These are phyloP conservation scores for Corniculantispora saksenae DNA, from an alignment of 2,329 filamentous ascomycete genomes.

Conservation along the genomic window DNA sequence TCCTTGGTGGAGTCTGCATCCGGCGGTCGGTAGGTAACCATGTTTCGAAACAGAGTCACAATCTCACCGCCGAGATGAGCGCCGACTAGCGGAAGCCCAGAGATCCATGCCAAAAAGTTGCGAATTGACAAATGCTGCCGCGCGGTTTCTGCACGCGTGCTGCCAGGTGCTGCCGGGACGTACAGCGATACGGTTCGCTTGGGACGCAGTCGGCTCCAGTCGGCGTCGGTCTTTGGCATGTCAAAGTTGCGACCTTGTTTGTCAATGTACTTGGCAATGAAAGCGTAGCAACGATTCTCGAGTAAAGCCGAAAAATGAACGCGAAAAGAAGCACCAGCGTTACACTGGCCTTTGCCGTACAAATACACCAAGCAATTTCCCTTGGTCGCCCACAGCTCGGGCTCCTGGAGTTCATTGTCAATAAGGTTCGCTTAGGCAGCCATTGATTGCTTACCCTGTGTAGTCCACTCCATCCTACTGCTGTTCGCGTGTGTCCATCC, in stretches of 20 bases:
- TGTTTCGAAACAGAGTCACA: conserved; percentile 63
- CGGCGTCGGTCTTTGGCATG: conserved; percentile 27
- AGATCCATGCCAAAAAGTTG: conserved; percentile 75
- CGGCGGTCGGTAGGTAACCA: conserved; percentile 60
- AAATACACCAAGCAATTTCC: conserved; percentile 73
- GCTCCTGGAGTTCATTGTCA: conserved; percentile 53
- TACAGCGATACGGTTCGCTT: conserved; percentile 58
- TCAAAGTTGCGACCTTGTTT: conserved; percentile 29
- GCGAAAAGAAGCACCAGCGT: conserved; percentile 66
- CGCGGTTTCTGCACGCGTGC: conserved; percentile 54
- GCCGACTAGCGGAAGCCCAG: conserved; percentile 67
- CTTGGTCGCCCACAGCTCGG: conserved; percentile 67
- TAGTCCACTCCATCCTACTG: conserved; percentile 5
- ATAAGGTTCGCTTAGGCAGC: not conserved
- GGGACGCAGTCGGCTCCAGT: conserved; percentile 35
- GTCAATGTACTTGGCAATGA: conserved; percentile 56
- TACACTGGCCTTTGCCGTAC: conserved; percentile 64
- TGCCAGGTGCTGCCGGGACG: conserved; percentile 65
- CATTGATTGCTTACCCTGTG: conserved; percentile 13
- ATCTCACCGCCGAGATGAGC: conserved; percentile 64
- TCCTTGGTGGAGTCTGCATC: conserved; percentile 60
- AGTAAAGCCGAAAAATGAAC: conserved; percentile 61
- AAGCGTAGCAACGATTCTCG: conserved; percentile 56
- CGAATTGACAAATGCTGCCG: conserved; percentile 65
- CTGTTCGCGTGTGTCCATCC: conserved; percentile 10